phyloP scores from a whole-genome alignment of 2,329 filamentous ascomycete species.

The Diaporthe batatas region DNA sequence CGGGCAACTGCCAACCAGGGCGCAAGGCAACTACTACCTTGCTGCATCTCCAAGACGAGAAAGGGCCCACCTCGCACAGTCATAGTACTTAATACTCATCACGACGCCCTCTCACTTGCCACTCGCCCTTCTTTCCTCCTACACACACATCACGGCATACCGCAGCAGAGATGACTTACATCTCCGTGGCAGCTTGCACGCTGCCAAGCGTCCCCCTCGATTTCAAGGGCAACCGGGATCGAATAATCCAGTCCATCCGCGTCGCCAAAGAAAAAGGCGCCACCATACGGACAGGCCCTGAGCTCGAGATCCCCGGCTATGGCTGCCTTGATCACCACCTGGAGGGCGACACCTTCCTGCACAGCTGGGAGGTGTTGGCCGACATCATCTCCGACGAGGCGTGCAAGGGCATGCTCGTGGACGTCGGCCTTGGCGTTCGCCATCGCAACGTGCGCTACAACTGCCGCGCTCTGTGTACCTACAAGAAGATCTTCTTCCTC shows the following conservation, averaged over 20 bases:
- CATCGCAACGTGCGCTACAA: constrained; percentile 56
- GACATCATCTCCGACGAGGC: constrained; percentile 44
- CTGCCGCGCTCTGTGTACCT: constrained; percentile 52
- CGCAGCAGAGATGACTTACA: constrained; percentile 46
- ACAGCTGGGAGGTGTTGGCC: constrained; percentile 45
- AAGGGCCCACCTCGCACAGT: not conserved
- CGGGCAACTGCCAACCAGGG: not conserved
- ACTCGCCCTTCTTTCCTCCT: not conserved
- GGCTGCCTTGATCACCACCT: constrained; percentile 52
- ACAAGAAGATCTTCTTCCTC: constrained; percentile 47
- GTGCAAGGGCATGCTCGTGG: constrained; percentile 45
- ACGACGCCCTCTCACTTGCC: not conserved
- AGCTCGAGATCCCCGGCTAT: constrained; percentile 56
- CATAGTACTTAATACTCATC: not conserved
- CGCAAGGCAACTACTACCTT: not conserved
- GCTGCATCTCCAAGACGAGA: not conserved
- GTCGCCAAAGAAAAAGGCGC: constrained; percentile 72
- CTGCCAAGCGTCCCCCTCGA: constrained; percentile 63
- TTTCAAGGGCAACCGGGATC: constrained; percentile 72
- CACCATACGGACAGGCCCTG: constrained; percentile 71
- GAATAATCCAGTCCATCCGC: constrained; percentile 74
- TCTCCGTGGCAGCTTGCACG: constrained; percentile 54
- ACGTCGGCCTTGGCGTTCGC: constrained; percentile 44
- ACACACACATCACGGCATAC: not conserved
- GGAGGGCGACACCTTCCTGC: constrained; percentile 44